A percentile compares a stretch with the other conserved stretches of the same genome.
Conservation (phyloP, 106 monocot genomes). For the Acorus calamus region DNA sequence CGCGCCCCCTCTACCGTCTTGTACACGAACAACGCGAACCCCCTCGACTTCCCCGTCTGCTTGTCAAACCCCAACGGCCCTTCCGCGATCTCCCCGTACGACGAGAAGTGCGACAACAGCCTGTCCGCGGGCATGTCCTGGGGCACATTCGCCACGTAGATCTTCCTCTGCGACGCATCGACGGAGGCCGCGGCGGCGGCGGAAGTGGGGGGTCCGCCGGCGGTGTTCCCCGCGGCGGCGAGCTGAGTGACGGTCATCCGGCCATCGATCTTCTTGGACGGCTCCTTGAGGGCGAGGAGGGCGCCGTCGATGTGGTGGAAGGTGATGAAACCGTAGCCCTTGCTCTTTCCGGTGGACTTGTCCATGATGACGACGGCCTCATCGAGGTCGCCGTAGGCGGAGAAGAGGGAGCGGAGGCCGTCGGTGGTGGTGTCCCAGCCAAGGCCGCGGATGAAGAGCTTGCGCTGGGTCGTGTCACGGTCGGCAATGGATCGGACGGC, state of each 20-base stretch:
- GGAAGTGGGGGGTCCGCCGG: neutral
- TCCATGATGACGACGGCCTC: conserved; percentile 20
- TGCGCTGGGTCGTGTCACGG: conserved; percentile 13
- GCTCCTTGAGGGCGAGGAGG: conserved; percentile 8
- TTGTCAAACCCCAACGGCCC: conserved; percentile 23
- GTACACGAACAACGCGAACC: conserved; percentile 20
- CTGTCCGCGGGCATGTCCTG: neutral
- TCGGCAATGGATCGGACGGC: conserved; percentile 10
- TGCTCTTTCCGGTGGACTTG: conserved; percentile 16
- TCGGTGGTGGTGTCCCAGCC: conserved; percentile 22
- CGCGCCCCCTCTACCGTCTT: conserved; percentile 9
- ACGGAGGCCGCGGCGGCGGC: neutral
- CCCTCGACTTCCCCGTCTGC: conserved; percentile 17
- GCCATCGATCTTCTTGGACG: conserved; percentile 22
- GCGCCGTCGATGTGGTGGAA: conserved; percentile 17
- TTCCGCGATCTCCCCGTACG: conserved; percentile 34
- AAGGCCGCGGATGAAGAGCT: conserved; percentile 29
- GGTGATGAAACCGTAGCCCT: conserved; percentile 34
- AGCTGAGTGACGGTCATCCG: conserved; percentile 29
- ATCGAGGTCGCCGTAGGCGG: conserved; percentile 16
- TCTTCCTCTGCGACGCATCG: conserved; percentile 2
- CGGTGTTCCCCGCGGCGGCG: conserved; percentile 6
- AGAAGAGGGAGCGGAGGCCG: conserved; percentile 10
- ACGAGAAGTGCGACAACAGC: conserved; percentile 14
- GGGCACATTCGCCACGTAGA: conserved; percentile 18